Base-by-base conservation (phyloP, 768 basidiomycete genomes). In the Lentinula sp. region DNA sequence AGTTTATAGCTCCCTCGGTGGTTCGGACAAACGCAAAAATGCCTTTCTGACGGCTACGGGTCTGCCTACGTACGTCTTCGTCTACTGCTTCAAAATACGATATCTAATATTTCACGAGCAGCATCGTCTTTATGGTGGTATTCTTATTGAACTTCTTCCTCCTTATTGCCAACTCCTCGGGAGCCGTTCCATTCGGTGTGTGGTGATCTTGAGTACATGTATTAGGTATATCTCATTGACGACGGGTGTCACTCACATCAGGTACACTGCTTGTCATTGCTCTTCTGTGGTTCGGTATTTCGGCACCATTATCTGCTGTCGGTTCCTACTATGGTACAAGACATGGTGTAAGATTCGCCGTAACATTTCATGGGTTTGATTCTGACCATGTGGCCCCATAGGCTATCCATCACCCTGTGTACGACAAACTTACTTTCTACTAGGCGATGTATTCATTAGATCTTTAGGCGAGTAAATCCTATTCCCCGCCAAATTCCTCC, bases 401-500 rank as follows among this genome's bases (percentile, higher is more conserved):
- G 92, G 78, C 75, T 32, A 73, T 97, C 60, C 73, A 77, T n/a
- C 84, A 94, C 69, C 95, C 95, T 10, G 90, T 93, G 42, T 56
- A 56, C 28, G 55, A 37, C n/a, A 9, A 34, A 54, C 16, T 39
- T 6, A 11, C 8, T 21, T 21, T n/a, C 34, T 10, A 39, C 7
- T 37, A 10, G 7, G 8, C n/a, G 34, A 18, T 34, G 35, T 54
- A 54, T 32, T 35, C 1, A 54, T 23, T 4, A 40, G 16, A 32
- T 31, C 1, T 13, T 16, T 43, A 56, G 55, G 39, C 80, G 95
- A 62, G 91, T 95, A 34, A 93, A 96, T 65, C 89, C 85, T 60
- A 98, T 98, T 61, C 96, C 96, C 13, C 84, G 95, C n/a, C 96
- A 98, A 71, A 95, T 98, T 59, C 96, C 96, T 0, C 91, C 92